Evolutionary conservation across 2,329 filamentous ascomycete species (phyloP).

Genomic region (Aureobasidium zeae): DNA sequence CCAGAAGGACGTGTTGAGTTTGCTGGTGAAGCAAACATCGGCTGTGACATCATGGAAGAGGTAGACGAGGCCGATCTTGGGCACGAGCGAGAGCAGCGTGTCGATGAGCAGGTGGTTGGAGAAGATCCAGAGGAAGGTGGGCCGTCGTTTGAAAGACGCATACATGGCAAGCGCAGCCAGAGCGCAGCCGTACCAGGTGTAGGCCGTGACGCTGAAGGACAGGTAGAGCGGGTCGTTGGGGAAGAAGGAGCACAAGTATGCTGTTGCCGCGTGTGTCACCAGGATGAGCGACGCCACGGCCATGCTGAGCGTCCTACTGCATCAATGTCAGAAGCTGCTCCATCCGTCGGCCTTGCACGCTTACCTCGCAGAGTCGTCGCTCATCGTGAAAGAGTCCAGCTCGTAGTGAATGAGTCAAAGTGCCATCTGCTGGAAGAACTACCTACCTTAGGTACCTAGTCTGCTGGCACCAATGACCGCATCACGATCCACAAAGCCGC

Average conservation of each 20-base stretch:
- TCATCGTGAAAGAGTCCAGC: too few relatives aligned
- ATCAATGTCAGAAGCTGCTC: background rate
- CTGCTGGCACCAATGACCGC: too few relatives aligned
- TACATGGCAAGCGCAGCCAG: conserved; percentile 22
- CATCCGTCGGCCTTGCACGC: too few relatives aligned
- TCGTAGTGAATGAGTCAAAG: too few relatives aligned
- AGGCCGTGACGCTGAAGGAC: conserved; percentile 21
- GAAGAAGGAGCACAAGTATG: conserved; percentile 21
- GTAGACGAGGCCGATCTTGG: conserved; percentile 17
- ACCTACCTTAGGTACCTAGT: too few relatives aligned
- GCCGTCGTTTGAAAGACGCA: conserved; percentile 21
- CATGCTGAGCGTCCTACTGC: conserved; percentile 18
- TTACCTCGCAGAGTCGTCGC: background rate
- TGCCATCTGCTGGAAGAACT: too few relatives aligned
- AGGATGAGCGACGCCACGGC: conserved; percentile 21
- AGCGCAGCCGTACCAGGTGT: conserved; percentile 23
- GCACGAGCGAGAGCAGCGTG: conserved; percentile 17
- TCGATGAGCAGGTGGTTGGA: conserved; percentile 19
- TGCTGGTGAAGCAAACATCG: conserved; percentile 13
- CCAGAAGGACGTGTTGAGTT: conserved; percentile 13
- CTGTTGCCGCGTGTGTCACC: conserved; percentile 22
- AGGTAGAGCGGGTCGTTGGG: conserved; percentile 25
- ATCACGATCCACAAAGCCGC: too few relatives aligned
- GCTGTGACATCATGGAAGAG: conserved; percentile 16
- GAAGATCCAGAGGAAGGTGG: conserved; percentile 17